Conservation (phyloP, 257 asterid species). For the Fraxinus excelsior region DNA sequence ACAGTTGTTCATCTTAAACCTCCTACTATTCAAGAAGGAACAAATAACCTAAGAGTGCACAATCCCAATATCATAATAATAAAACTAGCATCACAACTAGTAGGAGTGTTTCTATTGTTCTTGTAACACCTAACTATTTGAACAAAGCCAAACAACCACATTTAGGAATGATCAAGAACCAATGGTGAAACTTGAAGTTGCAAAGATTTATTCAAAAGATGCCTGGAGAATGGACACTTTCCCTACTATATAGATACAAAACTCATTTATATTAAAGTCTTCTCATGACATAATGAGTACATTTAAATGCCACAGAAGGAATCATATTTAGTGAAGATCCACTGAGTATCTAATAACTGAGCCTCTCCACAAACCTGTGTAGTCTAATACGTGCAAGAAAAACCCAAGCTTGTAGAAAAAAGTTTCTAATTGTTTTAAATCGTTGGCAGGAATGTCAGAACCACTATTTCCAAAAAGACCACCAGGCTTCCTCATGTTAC, state of each 20-base stretch:
- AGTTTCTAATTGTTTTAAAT: constrained; percentile 89
- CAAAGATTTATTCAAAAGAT: neutral
- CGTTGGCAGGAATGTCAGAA: constrained; percentile 91
- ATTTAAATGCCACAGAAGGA: constrained; percentile 2
- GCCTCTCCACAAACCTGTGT: constrained; percentile 60
- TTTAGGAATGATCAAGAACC: neutral
- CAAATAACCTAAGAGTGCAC: neutral
- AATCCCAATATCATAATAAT: too few relatives aligned
- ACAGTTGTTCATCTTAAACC: neutral
- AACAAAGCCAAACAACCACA: neutral
- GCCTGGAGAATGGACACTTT: neutral
- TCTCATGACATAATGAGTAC: neutral
- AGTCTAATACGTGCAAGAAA: constrained; percentile 89
- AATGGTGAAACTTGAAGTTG: neutral
- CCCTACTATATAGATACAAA: neutral
- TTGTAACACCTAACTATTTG: too few relatives aligned
- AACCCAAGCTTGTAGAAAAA: constrained; percentile 99
- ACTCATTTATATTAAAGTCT: neutral
- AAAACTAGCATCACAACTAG: too few relatives aligned
- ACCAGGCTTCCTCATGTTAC: constrained; percentile 96
- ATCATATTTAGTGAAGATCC: neutral
- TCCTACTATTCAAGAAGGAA: neutral
- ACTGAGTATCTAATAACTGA: neutral
- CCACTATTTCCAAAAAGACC: constrained; percentile 96
- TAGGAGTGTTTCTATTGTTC: too few relatives aligned